A percentile compares a stretch with the other conserved stretches of the same genome.
These are phyloP conservation scores for Vigna hirtella DNA, from an alignment of 306 rosid species.

Conservation along the genomic window DNA sequence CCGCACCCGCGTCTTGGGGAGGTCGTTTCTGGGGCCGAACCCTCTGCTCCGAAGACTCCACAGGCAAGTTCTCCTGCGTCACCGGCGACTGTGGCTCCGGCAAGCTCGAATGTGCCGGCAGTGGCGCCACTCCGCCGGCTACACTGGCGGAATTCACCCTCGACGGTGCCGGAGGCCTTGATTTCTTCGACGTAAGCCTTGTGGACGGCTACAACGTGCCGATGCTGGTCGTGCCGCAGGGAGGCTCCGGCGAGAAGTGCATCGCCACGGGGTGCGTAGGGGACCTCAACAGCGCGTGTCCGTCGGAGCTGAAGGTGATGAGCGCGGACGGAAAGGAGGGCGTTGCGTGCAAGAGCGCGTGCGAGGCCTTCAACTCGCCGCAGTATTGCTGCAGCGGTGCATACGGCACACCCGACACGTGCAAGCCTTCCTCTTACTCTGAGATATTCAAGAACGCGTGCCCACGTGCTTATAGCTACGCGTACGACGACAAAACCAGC, in stretches of 20 bases:
- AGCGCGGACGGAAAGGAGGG: slow-evolving; percentile 46
- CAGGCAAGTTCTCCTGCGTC: slow-evolving; percentile 82
- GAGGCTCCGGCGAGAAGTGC: slow-evolving; percentile 71
- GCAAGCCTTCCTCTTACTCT: slow-evolving; percentile 80
- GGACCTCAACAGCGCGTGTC: slow-evolving; percentile 79
- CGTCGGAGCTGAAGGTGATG: slow-evolving; percentile 70
- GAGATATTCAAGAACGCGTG: slow-evolving; percentile 78
- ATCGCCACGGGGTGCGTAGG: slow-evolving; percentile 65
- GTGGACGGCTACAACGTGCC: slow-evolving; percentile 92
- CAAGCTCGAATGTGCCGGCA: slow-evolving; percentile 70
- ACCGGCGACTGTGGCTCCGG: slow-evolving; percentile 91
- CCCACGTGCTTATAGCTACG: slow-evolving; percentile 91
- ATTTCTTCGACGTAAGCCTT: slow-evolving; percentile 84
- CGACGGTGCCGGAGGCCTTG: slow-evolving; percentile 74
- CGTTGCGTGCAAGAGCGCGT: slow-evolving; percentile 88
- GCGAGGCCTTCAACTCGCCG: slow-evolving; percentile 71
- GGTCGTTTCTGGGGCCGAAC: slow-evolving; percentile 97
- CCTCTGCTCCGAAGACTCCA: slow-evolving; percentile 67
- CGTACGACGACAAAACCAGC: slow-evolving; percentile 80
- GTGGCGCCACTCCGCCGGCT: slow-evolving; percentile 81
- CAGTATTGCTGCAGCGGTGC: slow-evolving; percentile 85
- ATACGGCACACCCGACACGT: slow-evolving; percentile 62
- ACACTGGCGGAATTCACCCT: slow-evolving; percentile 85
- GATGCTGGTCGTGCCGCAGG: slow-evolving; percentile 69
- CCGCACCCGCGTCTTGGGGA: slow-evolving; percentile 76